phyloP scores from a whole-genome alignment of 139 green algal genomes.

The Nannochloris sp. region DNA sequence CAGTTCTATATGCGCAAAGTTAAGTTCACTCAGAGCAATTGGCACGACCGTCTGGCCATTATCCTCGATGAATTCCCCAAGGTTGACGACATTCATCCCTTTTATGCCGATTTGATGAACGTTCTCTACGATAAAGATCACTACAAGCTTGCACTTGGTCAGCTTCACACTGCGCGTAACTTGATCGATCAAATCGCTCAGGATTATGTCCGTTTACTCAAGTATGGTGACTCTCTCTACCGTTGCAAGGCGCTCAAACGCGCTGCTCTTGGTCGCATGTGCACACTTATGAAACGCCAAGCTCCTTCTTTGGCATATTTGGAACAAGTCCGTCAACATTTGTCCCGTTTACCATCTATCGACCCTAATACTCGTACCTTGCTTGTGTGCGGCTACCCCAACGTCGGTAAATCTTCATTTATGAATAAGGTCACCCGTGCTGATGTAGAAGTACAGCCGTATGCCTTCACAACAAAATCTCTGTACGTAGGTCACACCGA shows the following conservation, averaged over 20 bases:
- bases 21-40: conserved; percentile 78
- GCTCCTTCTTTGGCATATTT: conserved; percentile 85
- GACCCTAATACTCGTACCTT: conserved; percentile 96
- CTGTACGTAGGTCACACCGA: conserved; percentile 98
- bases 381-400: conserved; percentile 97
- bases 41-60: conserved; percentile 83
- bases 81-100: conserved; percentile 98
- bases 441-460: conserved; percentile 98
- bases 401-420: conserved; percentile 96
- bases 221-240: conserved; percentile 99
- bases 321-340: conserved; percentile 99
- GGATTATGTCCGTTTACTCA: conserved; percentile 96
- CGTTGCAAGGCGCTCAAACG: conserved; percentile 98
- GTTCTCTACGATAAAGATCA: conserved; percentile 99
- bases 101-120: conserved; percentile 97
- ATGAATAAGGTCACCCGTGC: conserved; percentile 97
- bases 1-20: conserved; percentile 99
- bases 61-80: conserved; percentile 98
- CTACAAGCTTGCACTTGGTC: conserved; percentile 98
- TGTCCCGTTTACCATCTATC: conserved; percentile 93
- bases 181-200: conserved; percentile 92
- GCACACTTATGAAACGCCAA: conserved; percentile 98
- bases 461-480: conserved; percentile 94
- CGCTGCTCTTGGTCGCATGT: conserved; percentile 96
- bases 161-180: conserved; percentile 87